Evolutionary conservation across 371 early-diverging fungal species (phyloP).

Genomic region (Syncephalastrum racemosum): DNA sequence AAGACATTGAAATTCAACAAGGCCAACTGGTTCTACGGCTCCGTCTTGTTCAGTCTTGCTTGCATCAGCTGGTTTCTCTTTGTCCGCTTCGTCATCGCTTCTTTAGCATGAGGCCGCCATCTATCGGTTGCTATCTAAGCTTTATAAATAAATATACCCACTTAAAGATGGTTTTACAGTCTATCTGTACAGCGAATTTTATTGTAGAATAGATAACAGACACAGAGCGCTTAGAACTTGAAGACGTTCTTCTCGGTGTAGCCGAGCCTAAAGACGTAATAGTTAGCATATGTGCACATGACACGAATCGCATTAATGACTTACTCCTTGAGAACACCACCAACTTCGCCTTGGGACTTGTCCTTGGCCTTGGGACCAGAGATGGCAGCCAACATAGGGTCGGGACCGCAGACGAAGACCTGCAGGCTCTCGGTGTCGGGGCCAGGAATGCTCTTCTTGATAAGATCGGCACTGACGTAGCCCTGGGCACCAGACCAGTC

Average conservation of each 20-base stretch:
- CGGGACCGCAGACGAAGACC: constrained; percentile 88
- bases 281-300: neutral
- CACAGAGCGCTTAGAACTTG: constrained; percentile 73
- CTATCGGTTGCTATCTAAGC: no score
- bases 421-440: constrained; percentile 56
- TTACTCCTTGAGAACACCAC: constrained; percentile 77
- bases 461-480: constrained; percentile 65
- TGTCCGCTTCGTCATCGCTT: constrained; percentile 10
- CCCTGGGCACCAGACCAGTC: constrained; percentile 73
- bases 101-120: neutral
- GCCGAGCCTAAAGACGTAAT: constrained; percentile 57
- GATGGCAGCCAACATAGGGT: constrained; percentile 73
- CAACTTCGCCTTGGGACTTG: constrained; percentile 81
- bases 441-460: constrained; percentile 65
- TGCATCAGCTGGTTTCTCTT: constrained; percentile 13
- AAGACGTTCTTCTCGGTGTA: constrained; percentile 76
- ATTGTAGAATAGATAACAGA: neutral
- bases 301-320: constrained; percentile 6
- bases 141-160: constrained; percentile 1
- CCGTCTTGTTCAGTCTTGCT: constrained; percentile 8
- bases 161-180: neutral
- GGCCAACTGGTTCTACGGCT: constrained; percentile 15
- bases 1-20: neutral
- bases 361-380: constrained; percentile 86
- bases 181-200: no score